Evolutionary conservation across 768 basidiomycete species (phyloP), one percentile per base, ranked within the genome.

Genomic region (Leccinum disarticulatum): DNA sequence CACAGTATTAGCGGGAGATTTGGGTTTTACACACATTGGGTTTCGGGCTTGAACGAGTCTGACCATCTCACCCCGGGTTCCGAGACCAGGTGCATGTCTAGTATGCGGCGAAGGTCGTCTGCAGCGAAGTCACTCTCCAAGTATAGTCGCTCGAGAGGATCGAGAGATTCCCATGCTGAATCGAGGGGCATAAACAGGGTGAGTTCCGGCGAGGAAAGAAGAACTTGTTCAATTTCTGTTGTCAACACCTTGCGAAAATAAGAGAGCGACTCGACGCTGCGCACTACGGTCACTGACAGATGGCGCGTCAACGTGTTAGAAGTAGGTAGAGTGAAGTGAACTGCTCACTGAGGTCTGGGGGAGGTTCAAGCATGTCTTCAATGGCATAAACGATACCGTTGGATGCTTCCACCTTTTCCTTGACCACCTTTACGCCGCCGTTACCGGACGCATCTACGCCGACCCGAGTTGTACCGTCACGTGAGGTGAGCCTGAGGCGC

Each of bases 161-260:
- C 82, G 36, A 99, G 77, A 10, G 74, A 75, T n/a, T 86, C 75
- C 87, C 93, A 98, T 13, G 96, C 97, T 36, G 82, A 74, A 70
- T 97, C 83, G 27, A 89, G 80, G 1, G 97, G 96, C 7, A 96
- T 83, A 72, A 99, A 99, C 30, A 98, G 65, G 0, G 97, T 97
- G 49, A 96, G 75, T 67, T 87, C 85, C 5, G 90, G 76, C 0
- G 88, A 86, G 48, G 77, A 79, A 57, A 88, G 87, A 46, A 97
- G 79, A 36, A 83, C 74, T 19, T 75, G 68, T 50, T 77, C 68
- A 38, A 88, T 81, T 52, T 84, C 82, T 0, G 83, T 73, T 4
- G 86, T 88, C 38, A 93, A 76, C 54, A 98, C 81, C 61, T 81
- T 86, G 67, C 82, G 75, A 65, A 97, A 87, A 73, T 91, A 93